Base-by-base conservation (phyloP, 2,329 filamentous ascomycete species). In the Penicillium fuscoglaucum region DNA sequence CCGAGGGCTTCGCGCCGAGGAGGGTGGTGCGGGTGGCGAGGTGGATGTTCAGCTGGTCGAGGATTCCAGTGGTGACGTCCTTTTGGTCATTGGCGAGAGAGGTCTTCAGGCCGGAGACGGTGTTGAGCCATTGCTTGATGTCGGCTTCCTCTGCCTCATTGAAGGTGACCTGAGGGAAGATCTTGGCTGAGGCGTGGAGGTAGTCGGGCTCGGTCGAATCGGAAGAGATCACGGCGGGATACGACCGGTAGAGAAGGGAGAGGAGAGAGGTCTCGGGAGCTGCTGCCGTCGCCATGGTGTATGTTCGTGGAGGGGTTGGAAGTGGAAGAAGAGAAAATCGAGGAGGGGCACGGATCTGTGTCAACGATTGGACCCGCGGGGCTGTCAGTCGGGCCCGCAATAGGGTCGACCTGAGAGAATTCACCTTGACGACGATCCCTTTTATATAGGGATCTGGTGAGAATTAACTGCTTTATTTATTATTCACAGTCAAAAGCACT, bases 21-120 rank as follows among this genome's bases (percentile, higher is more conserved):
- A 97, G 81, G 41, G 93, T 97, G 60, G 93, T 96, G 67, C 91
- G 91, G 66, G 89, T 90, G 58, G 91, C 88, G 61, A 98, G 87
- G 79, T 96, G 91, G 58, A 85, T 83, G 82, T 98, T 96, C 68
- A 98, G 85, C 55, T 87, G 85, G 58, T 88, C 85, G 63, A 97
- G 84, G 61, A 92, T 88, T 63, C 86, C 83, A 31, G 84, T 77
- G 12, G 80, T 75, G 61, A 84, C 83, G 15, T 78, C 74, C 51
- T 81, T 77, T 62, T 89, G 84, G 59, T 84, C 80, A 55, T 73
- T 72, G 45, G 55, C 59, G 39, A 74, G 61, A 33, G 83, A 73
- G 35, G 80, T 77, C 70, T 85, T 84, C 71, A 96, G 84, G 65
- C 89, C 87, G 61, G 87, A 84, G 43, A 90, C 86, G 46, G 90